Base-by-base conservation (phyloP, 352 stramenopile genomes). In the Phytophthora capsici region DNA sequence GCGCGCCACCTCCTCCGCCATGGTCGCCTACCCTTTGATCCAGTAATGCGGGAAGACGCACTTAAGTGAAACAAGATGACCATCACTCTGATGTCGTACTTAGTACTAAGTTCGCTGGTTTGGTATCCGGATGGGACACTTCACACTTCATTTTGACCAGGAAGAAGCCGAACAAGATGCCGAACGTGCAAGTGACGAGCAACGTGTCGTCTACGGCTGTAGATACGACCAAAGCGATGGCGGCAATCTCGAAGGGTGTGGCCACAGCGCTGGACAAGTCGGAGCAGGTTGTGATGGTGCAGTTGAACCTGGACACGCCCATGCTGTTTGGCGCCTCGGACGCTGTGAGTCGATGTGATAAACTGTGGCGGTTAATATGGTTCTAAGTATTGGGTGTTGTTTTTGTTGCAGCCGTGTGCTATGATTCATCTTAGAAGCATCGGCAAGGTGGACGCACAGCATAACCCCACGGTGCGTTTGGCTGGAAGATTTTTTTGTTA, bases 1-100 rank as follows among this genome's bases (percentile, higher is more conserved):
- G 17, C 91, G 90, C 53, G 89, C 90, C 55, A 90, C 84, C 52
- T 97, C 91, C 78, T 97, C 89, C 20, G 90, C 89, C 91, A 98
- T 97, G 17, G 12, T 37, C 6, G 3, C 17, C 9, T 28, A 34
- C 36, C 12, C 14, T 43, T 28, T 19, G 36, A 43, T 43, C 36
- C 36, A 43, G n/a, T 19, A 43, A 19, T 43, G 36, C 14, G 36
- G 25, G 36, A 43, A 43, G 36, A 16, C 36, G 36, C 36, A 43
- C 14, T 43, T 43, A 43, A 43, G 36, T 20, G 36, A 34, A 34
- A 14, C 28, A 12, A 14, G 3, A 9, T 34, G 28, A 34, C 28
- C 28, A 34, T 34, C 28, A 34, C 28, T 34, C 28, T 34, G 28
- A 34, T 14, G 14, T 34, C 28, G 28, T 34, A 34, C 28, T 34